These are phyloP conservation scores for Micractinium sp. DNA, from an alignment of 139 green algal species.

Conservation along the genomic window DNA sequence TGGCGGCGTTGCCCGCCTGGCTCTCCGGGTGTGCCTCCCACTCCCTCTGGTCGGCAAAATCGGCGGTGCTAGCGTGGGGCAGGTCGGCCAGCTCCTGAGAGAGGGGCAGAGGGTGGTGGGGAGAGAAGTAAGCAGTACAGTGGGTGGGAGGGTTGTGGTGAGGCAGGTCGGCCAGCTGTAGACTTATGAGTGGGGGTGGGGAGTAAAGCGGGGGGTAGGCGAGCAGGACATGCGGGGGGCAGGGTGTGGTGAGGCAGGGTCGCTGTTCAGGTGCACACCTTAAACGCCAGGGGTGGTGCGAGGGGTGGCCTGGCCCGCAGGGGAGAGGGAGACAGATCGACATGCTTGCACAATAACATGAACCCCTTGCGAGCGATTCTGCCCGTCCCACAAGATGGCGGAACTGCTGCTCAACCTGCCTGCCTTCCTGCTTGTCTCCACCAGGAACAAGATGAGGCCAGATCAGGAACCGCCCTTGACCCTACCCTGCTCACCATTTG, in stretches of 20 bases:
- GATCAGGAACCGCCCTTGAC: not conserved
- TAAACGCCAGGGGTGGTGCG: not conserved
- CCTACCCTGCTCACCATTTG: conserved; percentile 1
- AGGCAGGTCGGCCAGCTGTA: conserved; percentile 1
- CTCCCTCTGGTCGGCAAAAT: not conserved
- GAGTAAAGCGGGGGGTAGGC: not conserved
- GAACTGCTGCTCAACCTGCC: too few species aligned
- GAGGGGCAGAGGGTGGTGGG: not conserved
- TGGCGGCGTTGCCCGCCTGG: not conserved
- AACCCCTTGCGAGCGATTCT: too few species aligned
- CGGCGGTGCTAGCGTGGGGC: not conserved
- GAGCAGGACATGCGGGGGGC: not conserved
- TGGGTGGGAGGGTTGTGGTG: not conserved
- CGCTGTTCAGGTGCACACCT: not conserved
- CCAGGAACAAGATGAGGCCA: too few species aligned
- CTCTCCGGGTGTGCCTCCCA: not conserved
- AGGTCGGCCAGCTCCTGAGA: conserved; percentile 11
- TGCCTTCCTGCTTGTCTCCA: too few species aligned
- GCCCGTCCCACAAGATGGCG: too few species aligned
- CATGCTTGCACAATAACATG: too few species aligned
- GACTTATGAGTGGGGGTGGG: not conserved
- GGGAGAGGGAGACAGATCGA: not conserved
- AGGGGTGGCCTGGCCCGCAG: not conserved
- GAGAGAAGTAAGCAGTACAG: not conserved
- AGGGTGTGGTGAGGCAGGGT: not conserved